Percentiles rank a stretch among this genome's conserved stretches.
These are phyloP conservation scores for Ilyonectria robusta DNA, from an alignment of 2,329 filamentous ascomycete species.

Conservation along the genomic window DNA sequence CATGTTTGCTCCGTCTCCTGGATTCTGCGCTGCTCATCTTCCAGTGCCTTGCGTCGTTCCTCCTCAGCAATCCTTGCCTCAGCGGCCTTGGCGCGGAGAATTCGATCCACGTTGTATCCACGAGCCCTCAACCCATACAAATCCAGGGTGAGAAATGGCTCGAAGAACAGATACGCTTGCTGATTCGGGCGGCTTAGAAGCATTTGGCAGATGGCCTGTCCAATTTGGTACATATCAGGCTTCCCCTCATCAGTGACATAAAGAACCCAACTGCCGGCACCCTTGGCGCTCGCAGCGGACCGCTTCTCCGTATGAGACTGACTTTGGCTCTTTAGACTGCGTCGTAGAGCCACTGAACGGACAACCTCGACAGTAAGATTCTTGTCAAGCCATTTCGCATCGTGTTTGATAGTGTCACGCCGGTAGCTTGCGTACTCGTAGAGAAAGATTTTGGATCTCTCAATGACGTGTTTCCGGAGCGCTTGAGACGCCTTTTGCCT, in stretches of 20 bases:
- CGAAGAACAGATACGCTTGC: conserved; percentile 90
- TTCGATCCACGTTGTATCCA: conserved; percentile 97
- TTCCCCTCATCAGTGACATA: conserved; percentile 79
- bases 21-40: conserved; percentile 79
- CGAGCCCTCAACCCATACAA: conserved; percentile 85
- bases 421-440: conserved; percentile 81
- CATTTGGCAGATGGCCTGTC: conserved; percentile 85
- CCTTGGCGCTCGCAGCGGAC: conserved; percentile 77
- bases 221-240: conserved; percentile 92
- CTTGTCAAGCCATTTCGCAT: conserved; percentile 91
- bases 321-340: conserved; percentile 79
- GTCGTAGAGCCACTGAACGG: conserved; percentile 81
- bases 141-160: conserved; percentile 90
- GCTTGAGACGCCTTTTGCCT: conserved; percentile 79
- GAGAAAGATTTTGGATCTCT: conserved; percentile 90
- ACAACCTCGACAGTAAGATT: conserved; percentile 85
- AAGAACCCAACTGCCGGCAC: conserved; percentile 72
- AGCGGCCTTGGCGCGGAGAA: conserved; percentile 87
- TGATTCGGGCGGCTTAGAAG: conserved; percentile 87
- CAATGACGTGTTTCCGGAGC: conserved; percentile 85
- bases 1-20: conserved; percentile 68
- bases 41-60: conserved; percentile 80
- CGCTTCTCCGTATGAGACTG: conserved; percentile 81
- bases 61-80: conserved; percentile 91
- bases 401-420: conserved; percentile 84